These are phyloP conservation scores for Paramarasmius palmivorus DNA, from an alignment of 1,284 basidiomycete genomes.

Conservation along the genomic window DNA sequence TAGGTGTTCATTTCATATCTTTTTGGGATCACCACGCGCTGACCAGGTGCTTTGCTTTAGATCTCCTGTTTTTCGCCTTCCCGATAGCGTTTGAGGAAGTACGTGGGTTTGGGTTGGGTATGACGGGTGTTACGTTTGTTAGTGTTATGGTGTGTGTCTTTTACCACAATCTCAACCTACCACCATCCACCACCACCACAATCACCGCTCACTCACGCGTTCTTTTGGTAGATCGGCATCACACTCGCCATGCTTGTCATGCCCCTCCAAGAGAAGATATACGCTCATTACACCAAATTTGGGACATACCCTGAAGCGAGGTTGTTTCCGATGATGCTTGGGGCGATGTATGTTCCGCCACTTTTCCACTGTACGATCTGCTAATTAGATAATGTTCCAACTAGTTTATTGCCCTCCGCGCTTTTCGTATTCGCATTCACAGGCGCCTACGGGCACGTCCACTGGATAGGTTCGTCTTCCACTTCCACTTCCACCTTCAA, in stretches of 20 bases:
- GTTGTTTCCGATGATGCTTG: conserved; percentile 47
- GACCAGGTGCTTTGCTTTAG: no score
- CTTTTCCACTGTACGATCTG: no score
- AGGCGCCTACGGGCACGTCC: conserved; percentile 36
- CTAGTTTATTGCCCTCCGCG: conserved; percentile 35
- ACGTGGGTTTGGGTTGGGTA: conserved; percentile 42
- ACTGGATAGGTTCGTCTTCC: no score
- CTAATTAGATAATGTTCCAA: no score
- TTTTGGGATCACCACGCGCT: no score
- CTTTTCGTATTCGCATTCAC: conserved; percentile 49
- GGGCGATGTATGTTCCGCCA: conserved; percentile 37
- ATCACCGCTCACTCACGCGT: no score
- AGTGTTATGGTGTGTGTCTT: conserved; percentile 47
- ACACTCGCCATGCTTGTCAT: conserved; percentile 30
- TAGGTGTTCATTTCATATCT: no score
- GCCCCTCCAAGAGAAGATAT: conserved; percentile 34
- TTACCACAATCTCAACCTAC: no score
- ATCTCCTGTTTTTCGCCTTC: conserved; percentile 42
- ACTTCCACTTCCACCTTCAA: no score
- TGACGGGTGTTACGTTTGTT: conserved; percentile 50
- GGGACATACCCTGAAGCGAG: conserved; percentile 54
- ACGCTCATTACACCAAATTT: conserved; percentile 30
- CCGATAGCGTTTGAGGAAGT: conserved; percentile 38
- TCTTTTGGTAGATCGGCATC: conserved; percentile 34
- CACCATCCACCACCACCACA: no score